Evolutionary conservation across 2,329 filamentous ascomycete genomes (phyloP).

Genomic region (Paracorniculantispora psalliotae): DNA sequence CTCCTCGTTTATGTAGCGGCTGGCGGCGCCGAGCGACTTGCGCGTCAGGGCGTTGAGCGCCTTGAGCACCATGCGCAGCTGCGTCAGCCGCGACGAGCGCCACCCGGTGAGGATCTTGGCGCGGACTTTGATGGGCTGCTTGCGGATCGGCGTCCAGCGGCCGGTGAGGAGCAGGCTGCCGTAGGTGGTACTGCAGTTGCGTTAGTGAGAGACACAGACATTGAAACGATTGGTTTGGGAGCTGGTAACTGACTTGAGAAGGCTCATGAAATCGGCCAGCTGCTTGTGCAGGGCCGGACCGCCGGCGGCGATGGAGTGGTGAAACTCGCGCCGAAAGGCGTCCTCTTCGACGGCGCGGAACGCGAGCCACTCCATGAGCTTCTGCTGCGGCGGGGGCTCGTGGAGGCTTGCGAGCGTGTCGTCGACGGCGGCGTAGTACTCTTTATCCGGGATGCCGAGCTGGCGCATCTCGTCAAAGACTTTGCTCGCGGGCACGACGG

Average conservation of each 20-base stretch:
- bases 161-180: constrained; percentile 65
- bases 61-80: constrained; percentile 52
- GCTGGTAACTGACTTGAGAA: constrained; percentile 38
- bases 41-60: constrained; percentile 51
- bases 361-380: constrained; percentile 48
- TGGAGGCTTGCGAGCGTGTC: constrained; percentile 31
- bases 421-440: constrained; percentile 44
- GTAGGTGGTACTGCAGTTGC: constrained; percentile 46
- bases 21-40: constrained; percentile 51
- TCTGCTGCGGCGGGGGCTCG: constrained; percentile 35
- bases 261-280: constrained; percentile 34
- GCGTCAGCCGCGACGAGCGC: constrained; percentile 50
- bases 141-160: constrained; percentile 55
- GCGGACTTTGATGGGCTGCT: constrained; percentile 56
- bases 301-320: constrained; percentile 34
- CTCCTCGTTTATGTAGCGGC: constrained; percentile 47
- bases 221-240: not conserved
- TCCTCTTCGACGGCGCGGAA: constrained; percentile 48
- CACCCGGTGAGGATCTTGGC: constrained; percentile 60
- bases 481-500: constrained; percentile 43
- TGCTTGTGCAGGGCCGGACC: constrained; percentile 29
- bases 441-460: constrained; percentile 43
- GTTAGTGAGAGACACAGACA: not conserved
- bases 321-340: constrained; percentile 46
- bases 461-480: constrained; percentile 35